phyloP scores from a whole-genome alignment of 2,329 filamentous ascomycete species.

The Colletotrichum lupini region DNA sequence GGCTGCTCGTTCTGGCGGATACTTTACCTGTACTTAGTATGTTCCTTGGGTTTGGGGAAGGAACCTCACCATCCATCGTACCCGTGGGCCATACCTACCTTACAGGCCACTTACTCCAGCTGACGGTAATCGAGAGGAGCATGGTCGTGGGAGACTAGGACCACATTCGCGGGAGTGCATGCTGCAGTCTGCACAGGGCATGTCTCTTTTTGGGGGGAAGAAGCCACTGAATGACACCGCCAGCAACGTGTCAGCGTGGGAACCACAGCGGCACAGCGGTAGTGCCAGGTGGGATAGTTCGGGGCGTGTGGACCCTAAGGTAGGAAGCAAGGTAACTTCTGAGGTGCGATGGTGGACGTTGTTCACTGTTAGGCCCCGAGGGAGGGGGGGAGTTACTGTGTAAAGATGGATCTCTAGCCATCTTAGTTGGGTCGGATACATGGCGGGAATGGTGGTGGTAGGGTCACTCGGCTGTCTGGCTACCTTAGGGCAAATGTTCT shows the following conservation, averaged over 20 bases:
- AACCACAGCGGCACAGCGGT: not conserved
- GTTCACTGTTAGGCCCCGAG: not conserved
- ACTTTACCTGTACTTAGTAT: not conserved
- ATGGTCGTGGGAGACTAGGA: conserved; percentile 3
- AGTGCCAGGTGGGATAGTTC: not conserved
- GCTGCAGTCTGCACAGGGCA: conserved; percentile 17
- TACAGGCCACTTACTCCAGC: not conserved
- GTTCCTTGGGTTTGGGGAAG: not conserved
- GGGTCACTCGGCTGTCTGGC: not conserved
- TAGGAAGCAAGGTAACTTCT: not conserved
- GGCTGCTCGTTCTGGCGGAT: not conserved
- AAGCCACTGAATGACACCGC: not conserved
- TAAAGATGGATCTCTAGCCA: not conserved
- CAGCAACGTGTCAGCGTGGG: not conserved
- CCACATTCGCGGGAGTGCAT: conserved; percentile 18
- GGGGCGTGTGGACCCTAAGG: not conserved
- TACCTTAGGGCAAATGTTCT: not conserved
- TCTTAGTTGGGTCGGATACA: not conserved
- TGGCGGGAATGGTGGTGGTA: not conserved
- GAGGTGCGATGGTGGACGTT: not conserved
- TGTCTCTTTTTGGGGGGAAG: not conserved
- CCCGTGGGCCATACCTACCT: too few relatives aligned
- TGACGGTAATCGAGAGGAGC: not conserved
- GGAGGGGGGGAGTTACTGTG: not conserved
- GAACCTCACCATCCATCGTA: not conserved